phyloP scores from a whole-genome alignment of 2,329 filamentous ascomycete genomes.

The Lachnellula arida region DNA sequence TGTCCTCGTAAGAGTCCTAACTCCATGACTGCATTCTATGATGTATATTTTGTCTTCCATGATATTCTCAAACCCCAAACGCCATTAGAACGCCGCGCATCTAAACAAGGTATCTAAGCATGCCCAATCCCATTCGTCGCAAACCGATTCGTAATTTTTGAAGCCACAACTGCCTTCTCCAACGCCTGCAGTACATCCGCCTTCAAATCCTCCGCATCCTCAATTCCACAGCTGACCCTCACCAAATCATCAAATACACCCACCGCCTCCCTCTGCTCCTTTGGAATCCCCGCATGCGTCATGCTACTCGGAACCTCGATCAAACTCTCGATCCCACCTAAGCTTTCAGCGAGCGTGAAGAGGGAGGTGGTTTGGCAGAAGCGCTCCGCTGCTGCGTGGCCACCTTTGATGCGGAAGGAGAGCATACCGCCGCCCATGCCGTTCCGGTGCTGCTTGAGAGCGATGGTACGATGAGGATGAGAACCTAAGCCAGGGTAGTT shows the following conservation, averaged over 20 bases:
- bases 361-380: slow-evolving; percentile 89
- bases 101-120: background rate
- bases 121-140: background rate
- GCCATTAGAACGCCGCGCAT: slow-evolving; percentile 1
- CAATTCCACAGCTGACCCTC: slow-evolving; percentile 87
- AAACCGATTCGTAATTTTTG: slow-evolving; percentile 29
- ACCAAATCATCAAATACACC: slow-evolving; percentile 95
- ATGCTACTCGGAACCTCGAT: slow-evolving; percentile 91
- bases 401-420: slow-evolving; percentile 88
- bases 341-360: slow-evolving; percentile 87
- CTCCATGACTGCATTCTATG: background rate
- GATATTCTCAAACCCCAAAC: background rate
- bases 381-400: slow-evolving; percentile 76
- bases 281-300: slow-evolving; percentile 95
- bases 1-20: background rate
- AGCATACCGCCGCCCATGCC: slow-evolving; percentile 97
- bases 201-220: slow-evolving; percentile 81
- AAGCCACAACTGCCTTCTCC: slow-evolving; percentile 60
- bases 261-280: slow-evolving; percentile 82
- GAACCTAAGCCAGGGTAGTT: slow-evolving; percentile 92
- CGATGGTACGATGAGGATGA: slow-evolving; percentile 81
- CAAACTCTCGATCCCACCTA: slow-evolving; percentile 89
- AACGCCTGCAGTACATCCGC: slow-evolving; percentile 79
- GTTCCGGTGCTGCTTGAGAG: slow-evolving; percentile 85
- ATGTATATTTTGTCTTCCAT: no score